phyloP scores from a whole-genome alignment of 2,329 filamentous ascomycete genomes.

The Xylogone sp. region DNA sequence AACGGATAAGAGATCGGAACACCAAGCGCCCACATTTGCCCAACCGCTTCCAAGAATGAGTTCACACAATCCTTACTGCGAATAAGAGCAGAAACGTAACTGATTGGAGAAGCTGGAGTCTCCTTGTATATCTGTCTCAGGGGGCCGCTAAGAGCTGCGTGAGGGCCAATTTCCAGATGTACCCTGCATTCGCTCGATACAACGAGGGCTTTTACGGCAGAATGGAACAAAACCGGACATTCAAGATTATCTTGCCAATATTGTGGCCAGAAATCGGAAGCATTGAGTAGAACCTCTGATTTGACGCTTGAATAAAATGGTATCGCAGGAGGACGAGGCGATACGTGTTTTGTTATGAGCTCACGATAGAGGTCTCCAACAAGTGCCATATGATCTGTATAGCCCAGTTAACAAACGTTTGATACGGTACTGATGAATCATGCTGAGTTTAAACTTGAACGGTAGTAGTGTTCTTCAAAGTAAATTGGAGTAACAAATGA shows the following conservation, averaged over 20 bases:
- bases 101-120: constrained; percentile 28
- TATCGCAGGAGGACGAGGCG: no score
- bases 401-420: no score
- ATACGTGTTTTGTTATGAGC: not conserved
- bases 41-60: constrained; percentile 37
- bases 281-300: not conserved
- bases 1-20: constrained; percentile 25
- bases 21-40: constrained; percentile 3
- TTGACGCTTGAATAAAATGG: constrained; percentile 5
- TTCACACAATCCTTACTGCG: constrained; percentile 43
- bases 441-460: no score
- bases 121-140: constrained; percentile 19
- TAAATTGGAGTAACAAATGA: no score
- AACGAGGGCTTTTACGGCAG: constrained; percentile 4
- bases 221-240: constrained; percentile 12
- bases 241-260: constrained; percentile 14
- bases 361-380: constrained; percentile 4
- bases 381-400: not conserved
- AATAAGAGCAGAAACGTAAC: constrained; percentile 35
- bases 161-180: constrained; percentile 30
- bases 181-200: not conserved
- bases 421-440: no score
- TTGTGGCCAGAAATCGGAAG: constrained; percentile 4
- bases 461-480: no score
- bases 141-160: constrained; percentile 28